Percentiles rank a stretch among this genome's conserved stretches.
Evolutionary conservation across 176 grass and related monocot species (phyloP).

Genomic region (Juncus inflexus): DNA sequence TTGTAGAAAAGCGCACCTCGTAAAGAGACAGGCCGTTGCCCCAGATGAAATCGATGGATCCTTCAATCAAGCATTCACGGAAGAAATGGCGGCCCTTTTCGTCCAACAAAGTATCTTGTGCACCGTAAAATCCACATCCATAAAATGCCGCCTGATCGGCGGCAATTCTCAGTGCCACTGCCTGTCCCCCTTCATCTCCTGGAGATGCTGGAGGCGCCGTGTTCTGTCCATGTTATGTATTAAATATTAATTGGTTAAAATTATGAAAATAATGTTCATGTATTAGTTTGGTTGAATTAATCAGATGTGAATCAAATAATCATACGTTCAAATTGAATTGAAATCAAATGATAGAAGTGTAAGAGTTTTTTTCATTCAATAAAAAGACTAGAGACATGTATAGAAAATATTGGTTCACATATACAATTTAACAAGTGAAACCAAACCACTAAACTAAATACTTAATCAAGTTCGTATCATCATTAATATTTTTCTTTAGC

Average conservation of each 20-base stretch:
- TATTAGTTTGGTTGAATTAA: too few relatives aligned
- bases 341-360: not conserved
- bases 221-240: constrained; percentile 31
- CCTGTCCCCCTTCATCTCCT: constrained; percentile 53
- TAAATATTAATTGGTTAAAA: not conserved
- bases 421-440: not conserved
- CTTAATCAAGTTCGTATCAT: not conserved
- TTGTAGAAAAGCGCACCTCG: constrained; percentile 11
- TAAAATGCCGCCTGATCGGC: constrained; percentile 76
- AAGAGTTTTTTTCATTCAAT: not conserved
- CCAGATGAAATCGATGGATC: constrained; percentile 89
- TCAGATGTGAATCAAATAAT: not conserved
- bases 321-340: not conserved
- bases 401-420: not conserved
- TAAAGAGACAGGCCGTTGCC: constrained; percentile 71
- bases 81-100: constrained; percentile 64
- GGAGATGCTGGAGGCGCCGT: constrained; percentile 42
- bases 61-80: constrained; percentile 71
- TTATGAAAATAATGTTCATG: not conserved
- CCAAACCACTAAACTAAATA: not conserved
- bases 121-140: constrained; percentile 66
- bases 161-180: constrained; percentile 61
- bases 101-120: constrained; percentile 84
- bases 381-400: not conserved
- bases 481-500: not conserved